phyloP scores from a whole-genome alignment of 345 rosid genomes.

The Ailanthus altissimus region DNA sequence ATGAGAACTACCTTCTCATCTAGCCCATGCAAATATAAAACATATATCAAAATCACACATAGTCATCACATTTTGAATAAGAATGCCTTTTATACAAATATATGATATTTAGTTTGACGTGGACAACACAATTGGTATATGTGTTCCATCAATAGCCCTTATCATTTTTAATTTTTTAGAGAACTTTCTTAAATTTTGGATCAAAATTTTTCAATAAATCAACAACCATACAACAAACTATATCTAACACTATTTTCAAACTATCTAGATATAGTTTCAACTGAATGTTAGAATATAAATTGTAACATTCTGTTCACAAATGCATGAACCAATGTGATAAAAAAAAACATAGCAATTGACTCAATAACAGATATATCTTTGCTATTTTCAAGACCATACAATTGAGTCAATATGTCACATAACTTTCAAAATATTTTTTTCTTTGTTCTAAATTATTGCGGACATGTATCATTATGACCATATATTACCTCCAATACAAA shows the following conservation, averaged over 20 bases:
- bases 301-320: background rate
- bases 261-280: background rate
- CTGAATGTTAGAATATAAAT: background rate
- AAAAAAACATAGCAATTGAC: background rate
- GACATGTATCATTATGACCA: background rate
- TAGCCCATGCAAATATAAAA: conserved; percentile 10
- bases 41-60: conserved; percentile 9
- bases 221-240: background rate
- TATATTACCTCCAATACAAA: background rate
- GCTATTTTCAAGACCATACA: background rate
- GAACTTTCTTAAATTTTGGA: background rate
- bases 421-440: background rate
- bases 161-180: background rate
- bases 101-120: background rate
- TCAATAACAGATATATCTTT: background rate
- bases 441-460: background rate
- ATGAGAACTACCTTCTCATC: conserved; percentile 13
- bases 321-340: background rate
- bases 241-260: background rate
- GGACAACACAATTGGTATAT: background rate
- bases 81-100: background rate
- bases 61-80: conserved; percentile 17
- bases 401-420: background rate
- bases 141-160: background rate
- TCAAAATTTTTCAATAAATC: background rate